Base-by-base conservation (phyloP, 2,329 filamentous ascomycete species). In the Colletotrichum noveboracense region DNA sequence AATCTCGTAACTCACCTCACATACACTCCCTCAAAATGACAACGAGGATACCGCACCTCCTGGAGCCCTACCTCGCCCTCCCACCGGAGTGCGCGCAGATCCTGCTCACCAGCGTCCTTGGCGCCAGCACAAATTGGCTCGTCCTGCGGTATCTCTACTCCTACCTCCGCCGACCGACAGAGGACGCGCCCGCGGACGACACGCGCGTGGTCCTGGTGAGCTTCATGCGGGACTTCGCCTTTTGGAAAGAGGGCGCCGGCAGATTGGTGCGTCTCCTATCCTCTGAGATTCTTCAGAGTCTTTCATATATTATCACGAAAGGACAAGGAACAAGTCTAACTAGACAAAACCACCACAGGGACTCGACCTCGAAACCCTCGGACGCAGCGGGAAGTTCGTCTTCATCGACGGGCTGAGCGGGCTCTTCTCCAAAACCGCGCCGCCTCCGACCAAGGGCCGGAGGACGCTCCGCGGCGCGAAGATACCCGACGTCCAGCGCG, bases 341-440 rank as follows among this genome's bases (percentile, higher is more conserved):
- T 48, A 6, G 0, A 48, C 38, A 48, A 48, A 48, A 12, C 7
- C 4, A 16, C 4, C 8, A 4, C 21, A 94, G 90, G 94, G 94
- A 4, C 81, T 97, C 65, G 95, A 97, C 84, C 86, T 97, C 66
- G 90, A 93, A 21, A 88, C 88, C 7, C 83, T 93, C 6, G 84
- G 85, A 69, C 87, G 87, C 43, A 89, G 90, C 76, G 90, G 90
- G 36, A 89, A 89, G 67, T 93, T 98, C 79, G 85, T 87, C 58
- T 96, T 95, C 79, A 88, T 98, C 36, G 95, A 98, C 84, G 95
- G 94, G 24, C 86, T 97, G 74, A 90, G 88, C 24, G 88, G 88
- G 30, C 81, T 95, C 30, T 94, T 91, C 55, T 62, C 73, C n/a
- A 48, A 67, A 43, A 16, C 66, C 56, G 38, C 75, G 34, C 61